phyloP scores from a whole-genome alignment of 441 rosid genomes.

The Kokia cookei region DNA sequence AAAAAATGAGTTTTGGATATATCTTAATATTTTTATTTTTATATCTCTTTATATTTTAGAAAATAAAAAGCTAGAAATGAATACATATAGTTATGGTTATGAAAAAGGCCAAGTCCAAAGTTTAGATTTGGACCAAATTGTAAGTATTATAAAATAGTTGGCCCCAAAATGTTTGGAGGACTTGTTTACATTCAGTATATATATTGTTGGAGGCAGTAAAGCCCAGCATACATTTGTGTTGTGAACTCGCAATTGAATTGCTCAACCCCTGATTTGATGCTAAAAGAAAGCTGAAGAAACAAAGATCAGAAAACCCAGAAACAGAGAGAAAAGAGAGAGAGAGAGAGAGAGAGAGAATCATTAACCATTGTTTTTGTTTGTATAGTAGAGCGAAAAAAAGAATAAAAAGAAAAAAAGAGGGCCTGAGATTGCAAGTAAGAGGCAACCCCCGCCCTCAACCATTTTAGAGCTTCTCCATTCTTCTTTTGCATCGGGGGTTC shows the following conservation, averaged over 20 bases:
- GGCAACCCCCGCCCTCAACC: conserved; percentile 1
- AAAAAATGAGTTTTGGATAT: too few species aligned
- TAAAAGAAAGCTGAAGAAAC: background rate
- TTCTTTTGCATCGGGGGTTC: conserved; percentile 5
- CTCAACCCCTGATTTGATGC: background rate
- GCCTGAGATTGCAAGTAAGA: background rate
- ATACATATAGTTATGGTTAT: too few species aligned
- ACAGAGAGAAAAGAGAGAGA: background rate
- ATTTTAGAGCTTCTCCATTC: background rate
- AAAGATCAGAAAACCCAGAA: background rate
- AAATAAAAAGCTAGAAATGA: too few species aligned
- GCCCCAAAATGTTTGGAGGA: background rate
- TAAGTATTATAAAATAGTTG: background rate
- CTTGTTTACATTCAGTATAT: background rate
- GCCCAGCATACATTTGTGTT: background rate
- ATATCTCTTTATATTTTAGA: too few species aligned
- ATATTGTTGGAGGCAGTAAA: background rate
- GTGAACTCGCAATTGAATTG: background rate
- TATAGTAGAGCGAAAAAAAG: background rate
- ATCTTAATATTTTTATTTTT: too few species aligned
- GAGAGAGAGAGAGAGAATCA: background rate
- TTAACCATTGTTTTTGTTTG: background rate
- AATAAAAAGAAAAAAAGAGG: background rate
- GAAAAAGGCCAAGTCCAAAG: too few species aligned
- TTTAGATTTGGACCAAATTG: too few species aligned